Percentiles rank a stretch among this genome's conserved stretches.
Evolutionary conservation across 2,329 filamentous ascomycete genomes (phyloP).

Genomic region (Byssothecium circinans): DNA sequence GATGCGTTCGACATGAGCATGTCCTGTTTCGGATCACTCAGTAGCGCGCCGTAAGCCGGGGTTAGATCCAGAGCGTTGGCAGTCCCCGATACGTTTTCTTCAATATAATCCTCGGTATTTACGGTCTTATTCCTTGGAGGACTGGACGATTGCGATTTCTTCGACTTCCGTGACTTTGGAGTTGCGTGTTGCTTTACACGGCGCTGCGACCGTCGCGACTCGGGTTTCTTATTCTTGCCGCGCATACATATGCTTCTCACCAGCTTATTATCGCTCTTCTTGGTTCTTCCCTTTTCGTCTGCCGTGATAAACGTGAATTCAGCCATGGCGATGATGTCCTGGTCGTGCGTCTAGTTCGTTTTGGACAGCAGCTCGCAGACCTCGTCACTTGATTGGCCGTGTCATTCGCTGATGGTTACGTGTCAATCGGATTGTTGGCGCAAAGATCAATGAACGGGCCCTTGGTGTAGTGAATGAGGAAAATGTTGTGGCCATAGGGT

Average conservation of each 20-base stretch:
- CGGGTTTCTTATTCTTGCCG: slow-evolving; percentile 12
- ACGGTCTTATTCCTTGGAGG: neutral
- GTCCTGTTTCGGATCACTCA: neutral
- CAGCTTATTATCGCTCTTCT: slow-evolving; percentile 3
- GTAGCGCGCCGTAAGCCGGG: neutral
- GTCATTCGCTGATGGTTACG: too few species aligned
- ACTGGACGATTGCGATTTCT: neutral
- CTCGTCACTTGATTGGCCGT: too few species aligned
- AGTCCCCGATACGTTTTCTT: neutral
- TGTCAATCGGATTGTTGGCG: neutral
- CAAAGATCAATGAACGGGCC: neutral
- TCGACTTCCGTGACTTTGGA: neutral
- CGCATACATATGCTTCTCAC: slow-evolving; percentile 16
- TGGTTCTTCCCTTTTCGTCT: slow-evolving; percentile 4
- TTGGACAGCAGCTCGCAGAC: too few species aligned
- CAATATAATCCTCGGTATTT: neutral
- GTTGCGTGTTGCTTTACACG: neutral
- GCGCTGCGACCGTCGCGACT: slow-evolving; percentile 7
- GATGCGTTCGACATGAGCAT: neutral
- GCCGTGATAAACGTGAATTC: slow-evolving; percentile 10
- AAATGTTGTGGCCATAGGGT: neutral
- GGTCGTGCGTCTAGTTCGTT: too few species aligned
- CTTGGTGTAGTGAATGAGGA: neutral
- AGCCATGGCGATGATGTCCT: neutral
- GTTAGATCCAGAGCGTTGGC: neutral